phyloP scores from a whole-genome alignment of 2,329 filamentous ascomycete species.

The Penicillium sp. region DNA sequence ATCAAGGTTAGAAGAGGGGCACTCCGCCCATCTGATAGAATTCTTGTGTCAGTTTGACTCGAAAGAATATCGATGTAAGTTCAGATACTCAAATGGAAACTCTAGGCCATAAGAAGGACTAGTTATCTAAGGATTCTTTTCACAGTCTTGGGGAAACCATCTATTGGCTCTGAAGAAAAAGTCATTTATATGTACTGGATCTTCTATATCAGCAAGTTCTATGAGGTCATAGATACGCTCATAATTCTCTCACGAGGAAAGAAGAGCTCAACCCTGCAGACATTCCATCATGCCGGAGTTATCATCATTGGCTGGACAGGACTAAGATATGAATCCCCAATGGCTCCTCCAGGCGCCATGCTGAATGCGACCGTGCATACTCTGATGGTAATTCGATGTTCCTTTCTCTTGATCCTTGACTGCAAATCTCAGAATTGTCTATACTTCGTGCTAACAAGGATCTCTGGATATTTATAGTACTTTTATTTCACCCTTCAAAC shows the following conservation, averaged over 20 bases:
- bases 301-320: slow-evolving; percentile 15
- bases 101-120: background rate
- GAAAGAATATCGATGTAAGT: slow-evolving; percentile 10
- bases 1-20: background rate
- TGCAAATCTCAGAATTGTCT: background rate
- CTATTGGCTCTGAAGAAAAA: slow-evolving; percentile 7
- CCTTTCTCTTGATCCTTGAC: background rate
- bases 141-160: slow-evolving; percentile 3
- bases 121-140: background rate
- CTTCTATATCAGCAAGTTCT: slow-evolving; percentile 22
- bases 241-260: slow-evolving; percentile 18
- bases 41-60: slow-evolving; percentile 14
- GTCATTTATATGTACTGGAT: slow-evolving; percentile 14
- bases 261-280: slow-evolving; percentile 20
- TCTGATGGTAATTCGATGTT: slow-evolving; percentile 15
- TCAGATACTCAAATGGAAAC: background rate
- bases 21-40: slow-evolving; percentile 10
- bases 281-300: slow-evolving; percentile 21
- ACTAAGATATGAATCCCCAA: slow-evolving; percentile 13
- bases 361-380: slow-evolving; percentile 17
- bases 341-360: slow-evolving; percentile 2
- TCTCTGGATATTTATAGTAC: slow-evolving; percentile 5
- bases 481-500: slow-evolving; percentile 20
- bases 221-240: slow-evolving; percentile 20
- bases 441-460: background rate